Conservation (phyloP, 2,329 filamentous ascomycete genomes). For the Zymoseptoria pseudotritici region DNA sequence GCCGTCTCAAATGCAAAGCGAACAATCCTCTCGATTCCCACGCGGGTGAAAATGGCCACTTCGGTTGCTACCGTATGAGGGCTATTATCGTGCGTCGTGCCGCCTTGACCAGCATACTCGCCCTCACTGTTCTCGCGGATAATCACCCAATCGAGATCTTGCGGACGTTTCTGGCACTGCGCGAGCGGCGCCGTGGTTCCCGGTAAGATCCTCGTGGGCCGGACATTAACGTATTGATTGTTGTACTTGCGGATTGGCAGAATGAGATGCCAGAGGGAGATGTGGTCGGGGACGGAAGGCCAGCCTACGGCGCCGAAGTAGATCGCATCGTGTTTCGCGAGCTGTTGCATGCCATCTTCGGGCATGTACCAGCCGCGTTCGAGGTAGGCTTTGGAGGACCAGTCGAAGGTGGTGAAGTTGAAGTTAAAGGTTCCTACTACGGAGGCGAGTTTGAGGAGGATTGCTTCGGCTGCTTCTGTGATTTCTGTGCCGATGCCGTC, state of each 20-base stretch:
- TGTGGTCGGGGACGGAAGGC: constrained; percentile 58
- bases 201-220: constrained; percentile 42
- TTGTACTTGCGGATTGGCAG: constrained; percentile 60
- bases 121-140: constrained; percentile 43
- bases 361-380: constrained; percentile 49
- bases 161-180: constrained; percentile 26
- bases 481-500: constrained; percentile 60
- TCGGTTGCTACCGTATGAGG: constrained; percentile 39
- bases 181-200: constrained; percentile 37
- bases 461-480: constrained; percentile 48
- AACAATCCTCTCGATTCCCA: constrained; percentile 42
- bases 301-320: constrained; percentile 55
- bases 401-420: constrained; percentile 46
- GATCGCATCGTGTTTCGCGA: constrained; percentile 48
- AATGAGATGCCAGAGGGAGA: constrained; percentile 59
- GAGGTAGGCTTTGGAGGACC: constrained; percentile 43
- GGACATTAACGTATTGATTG: constrained; percentile 62
- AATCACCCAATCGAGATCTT: constrained; percentile 42
- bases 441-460: constrained; percentile 40
- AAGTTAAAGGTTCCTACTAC: constrained; percentile 41
- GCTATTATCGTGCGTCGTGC: constrained; percentile 36
- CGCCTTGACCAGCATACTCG: constrained; percentile 43
- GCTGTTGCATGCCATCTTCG: constrained; percentile 42
- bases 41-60: constrained; percentile 40
- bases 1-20: constrained; percentile 43